phyloP scores from a whole-genome alignment of 441 rosid genomes.

The Bocquillonia castaneifolia region DNA sequence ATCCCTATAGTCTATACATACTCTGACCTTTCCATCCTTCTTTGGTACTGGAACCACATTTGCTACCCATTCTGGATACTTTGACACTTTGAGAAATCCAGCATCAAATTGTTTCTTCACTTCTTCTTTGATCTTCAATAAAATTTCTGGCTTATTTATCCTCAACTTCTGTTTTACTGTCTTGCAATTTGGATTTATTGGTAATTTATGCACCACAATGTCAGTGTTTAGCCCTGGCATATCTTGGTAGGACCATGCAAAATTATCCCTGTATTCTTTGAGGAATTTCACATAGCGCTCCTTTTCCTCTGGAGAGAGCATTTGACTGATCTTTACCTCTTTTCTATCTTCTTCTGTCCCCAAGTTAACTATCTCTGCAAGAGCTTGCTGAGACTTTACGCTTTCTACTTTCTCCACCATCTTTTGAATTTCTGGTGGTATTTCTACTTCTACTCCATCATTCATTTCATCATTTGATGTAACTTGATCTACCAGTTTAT shows the following conservation, averaged over 20 bases:
- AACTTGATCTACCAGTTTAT: neutral
- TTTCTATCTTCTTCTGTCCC: neutral
- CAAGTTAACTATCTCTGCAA: neutral
- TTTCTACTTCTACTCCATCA: neutral
- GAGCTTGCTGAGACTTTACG: neutral
- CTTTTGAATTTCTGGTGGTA: neutral
- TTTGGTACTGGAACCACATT: neutral
- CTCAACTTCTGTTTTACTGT: no score
- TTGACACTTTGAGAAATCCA: neutral
- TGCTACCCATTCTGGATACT: neutral
- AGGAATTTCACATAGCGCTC: neutral
- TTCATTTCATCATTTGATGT: neutral
- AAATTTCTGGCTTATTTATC: no score
- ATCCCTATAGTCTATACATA: no score
- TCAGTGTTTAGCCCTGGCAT: neutral
- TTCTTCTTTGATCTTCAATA: no score
- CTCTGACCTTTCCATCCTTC: neutral
- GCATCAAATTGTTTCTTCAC: neutral
- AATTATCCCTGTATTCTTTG: neutral
- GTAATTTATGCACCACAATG: neutral
- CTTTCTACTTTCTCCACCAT: neutral
- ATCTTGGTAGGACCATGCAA: neutral
- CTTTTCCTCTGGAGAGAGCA: neutral
- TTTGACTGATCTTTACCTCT: neutral
- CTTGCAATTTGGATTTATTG: no score